phyloP scores from a whole-genome alignment of 2,329 filamentous ascomycete genomes.

The Nemania serpens region DNA sequence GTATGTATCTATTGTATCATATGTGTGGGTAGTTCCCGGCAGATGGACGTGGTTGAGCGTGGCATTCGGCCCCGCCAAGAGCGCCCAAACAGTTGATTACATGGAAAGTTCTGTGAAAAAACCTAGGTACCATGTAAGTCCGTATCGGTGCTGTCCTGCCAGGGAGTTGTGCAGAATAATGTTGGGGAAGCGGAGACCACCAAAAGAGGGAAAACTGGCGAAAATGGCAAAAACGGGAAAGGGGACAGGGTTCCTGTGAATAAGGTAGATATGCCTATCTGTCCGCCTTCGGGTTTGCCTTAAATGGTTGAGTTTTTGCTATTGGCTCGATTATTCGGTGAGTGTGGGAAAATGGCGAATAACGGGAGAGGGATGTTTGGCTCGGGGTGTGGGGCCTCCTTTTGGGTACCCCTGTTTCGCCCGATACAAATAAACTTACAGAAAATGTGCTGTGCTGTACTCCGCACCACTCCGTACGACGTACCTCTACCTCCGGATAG shows the following conservation, averaged over 20 bases:
- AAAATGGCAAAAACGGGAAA: too few relatives aligned
- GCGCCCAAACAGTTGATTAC: too few relatives aligned
- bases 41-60: too few relatives aligned
- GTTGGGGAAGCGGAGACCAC: background rate
- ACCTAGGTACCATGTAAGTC: background rate
- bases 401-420: background rate
- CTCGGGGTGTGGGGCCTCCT: background rate
- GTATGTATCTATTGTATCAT: too few relatives aligned
- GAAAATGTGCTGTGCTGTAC: too few relatives aligned
- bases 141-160: background rate
- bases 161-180: background rate
- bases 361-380: background rate
- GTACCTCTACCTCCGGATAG: background rate
- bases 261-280: slow-evolving; percentile 4
- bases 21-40: too few relatives aligned
- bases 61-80: too few relatives aligned
- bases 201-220: background rate
- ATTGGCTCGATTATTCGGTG: slow-evolving; percentile 23
- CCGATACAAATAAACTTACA: background rate
- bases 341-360: background rate
- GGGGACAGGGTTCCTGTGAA: background rate
- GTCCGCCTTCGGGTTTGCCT: slow-evolving; percentile 22
- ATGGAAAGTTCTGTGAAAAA: background rate
- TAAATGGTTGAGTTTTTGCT: background rate
- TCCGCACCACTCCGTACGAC: background rate